Evolutionary conservation across 352 stramenopile species (phyloP), one percentile per base, ranked within the genome.

Genomic region (Globisporangium cylindrosporum): DNA sequence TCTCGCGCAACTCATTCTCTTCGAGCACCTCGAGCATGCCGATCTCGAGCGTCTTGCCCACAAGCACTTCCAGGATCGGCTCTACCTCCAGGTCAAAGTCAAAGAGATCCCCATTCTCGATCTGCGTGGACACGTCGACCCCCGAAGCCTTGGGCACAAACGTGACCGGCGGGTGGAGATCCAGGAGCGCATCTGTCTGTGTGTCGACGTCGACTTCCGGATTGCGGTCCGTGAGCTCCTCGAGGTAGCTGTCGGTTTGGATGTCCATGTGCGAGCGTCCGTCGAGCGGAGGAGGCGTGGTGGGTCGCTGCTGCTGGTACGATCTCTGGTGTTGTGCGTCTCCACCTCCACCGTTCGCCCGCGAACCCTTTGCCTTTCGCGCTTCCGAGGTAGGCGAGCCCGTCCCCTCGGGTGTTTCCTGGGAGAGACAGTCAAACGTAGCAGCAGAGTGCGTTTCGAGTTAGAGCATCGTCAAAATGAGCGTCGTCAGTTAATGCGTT

Each of bases 31-130:
- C 95, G 46, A 98, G 77, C 83, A 98, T 91, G 8, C 89, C 80
- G n/a, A 98, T 82, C 80, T 98, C 92, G 2, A 98, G 78, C 22
- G 93, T 97, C 78, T 98, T 98, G 29, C 95, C 94, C 22, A 98
- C 94, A 20, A 98, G 81, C 61, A 98, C 95, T 69, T 98, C 95
- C 25, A 98, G 74, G 55, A 98, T 97, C 20, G 95, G 95, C 65
- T 96, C 89, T 25, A 98, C 94, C 73, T 98, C 95, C 12, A 98
- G 61, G 66, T 98, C 94, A 71, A 98, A 98, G 76, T 98, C 91
- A 63, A 98, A 98, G 46, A 98, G 75, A 66, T 98, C 95, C 48
- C 92, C 93, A 38, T 81, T 84, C 49, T 98, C 90, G 61, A 98
- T 97, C 70, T 98, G 93, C 15, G 93, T 98, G 59, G 79, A 72